These are phyloP conservation scores for Pistacia integerrima DNA, from an alignment of 345 rosid genomes.

Conservation along the genomic window DNA sequence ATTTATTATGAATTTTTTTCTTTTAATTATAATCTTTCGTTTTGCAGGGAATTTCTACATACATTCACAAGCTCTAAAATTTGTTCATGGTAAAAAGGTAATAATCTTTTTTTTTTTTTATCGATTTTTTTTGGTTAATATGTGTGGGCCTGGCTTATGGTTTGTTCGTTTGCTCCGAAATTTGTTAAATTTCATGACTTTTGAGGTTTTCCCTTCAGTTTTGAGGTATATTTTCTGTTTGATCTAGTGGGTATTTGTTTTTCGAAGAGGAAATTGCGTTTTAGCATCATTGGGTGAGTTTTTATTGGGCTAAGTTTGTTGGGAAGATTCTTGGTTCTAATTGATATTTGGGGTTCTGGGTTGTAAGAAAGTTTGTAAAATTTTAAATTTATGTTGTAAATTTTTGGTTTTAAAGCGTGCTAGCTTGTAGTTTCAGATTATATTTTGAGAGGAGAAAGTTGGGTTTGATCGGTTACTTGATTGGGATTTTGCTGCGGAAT, in stretches of 20 bases:
- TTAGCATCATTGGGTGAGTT: constrained; percentile 2
- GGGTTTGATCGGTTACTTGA: constrained; percentile 1
- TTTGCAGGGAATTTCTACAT: constrained; percentile 22
- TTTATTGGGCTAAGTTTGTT: background rate
- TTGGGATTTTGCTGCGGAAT: background rate
- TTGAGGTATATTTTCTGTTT: background rate
- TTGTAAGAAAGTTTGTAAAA: background rate
- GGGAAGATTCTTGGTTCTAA: constrained; percentile 1
- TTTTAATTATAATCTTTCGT: background rate
- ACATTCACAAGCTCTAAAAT: constrained; percentile 23
- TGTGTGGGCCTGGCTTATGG: background rate
- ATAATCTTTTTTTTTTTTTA: background rate
- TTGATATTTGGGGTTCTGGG: constrained; percentile 6
- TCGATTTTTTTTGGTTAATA: background rate
- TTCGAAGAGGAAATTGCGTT: background rate
- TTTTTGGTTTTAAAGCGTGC: background rate
- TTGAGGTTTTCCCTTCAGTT: background rate
- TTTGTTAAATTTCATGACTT: background rate
- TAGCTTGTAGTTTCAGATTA: constrained; percentile 2
- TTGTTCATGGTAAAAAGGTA: constrained; percentile 39
- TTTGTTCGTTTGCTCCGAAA: background rate
- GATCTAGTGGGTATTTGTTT: background rate
- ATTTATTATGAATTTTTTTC: background rate
- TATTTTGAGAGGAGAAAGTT: background rate
- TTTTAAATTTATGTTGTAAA: background rate